Conservation (phyloP, 768 basidiomycete genomes). For the Calocybe gangraenosa region DNA sequence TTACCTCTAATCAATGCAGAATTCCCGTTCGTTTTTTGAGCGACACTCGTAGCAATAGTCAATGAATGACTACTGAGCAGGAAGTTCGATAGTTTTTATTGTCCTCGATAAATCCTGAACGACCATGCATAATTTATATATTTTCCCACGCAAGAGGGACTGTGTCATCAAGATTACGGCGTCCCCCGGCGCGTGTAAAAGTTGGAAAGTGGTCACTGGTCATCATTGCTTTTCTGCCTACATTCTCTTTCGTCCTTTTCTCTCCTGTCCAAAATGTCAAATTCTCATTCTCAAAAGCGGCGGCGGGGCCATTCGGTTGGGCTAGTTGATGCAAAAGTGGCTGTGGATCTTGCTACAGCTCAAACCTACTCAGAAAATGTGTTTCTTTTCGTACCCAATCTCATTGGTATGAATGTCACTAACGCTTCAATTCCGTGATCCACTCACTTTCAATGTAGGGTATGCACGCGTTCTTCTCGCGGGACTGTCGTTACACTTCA, state of each 20-base stretch:
- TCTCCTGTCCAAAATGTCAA: slow-evolving; percentile 24
- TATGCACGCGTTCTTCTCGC: slow-evolving; percentile 91
- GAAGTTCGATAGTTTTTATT: no score
- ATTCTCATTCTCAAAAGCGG: slow-evolving; percentile 33
- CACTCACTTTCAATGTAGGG: slow-evolving; percentile 40
- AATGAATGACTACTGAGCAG: no score
- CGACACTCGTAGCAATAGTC: no score
- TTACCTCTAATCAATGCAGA: no score
- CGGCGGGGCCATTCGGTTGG: slow-evolving; percentile 53
- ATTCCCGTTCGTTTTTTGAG: no score
- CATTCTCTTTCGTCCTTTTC: background rate
- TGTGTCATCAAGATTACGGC: slow-evolving; percentile 17
- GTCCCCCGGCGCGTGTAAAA: slow-evolving; percentile 17
- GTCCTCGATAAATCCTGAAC: no score
- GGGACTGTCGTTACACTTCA: slow-evolving; percentile 82
- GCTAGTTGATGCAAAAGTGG: slow-evolving; percentile 78
- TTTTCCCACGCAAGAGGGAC: no score
- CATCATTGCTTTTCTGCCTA: background rate
- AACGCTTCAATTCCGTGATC: slow-evolving; percentile 3
- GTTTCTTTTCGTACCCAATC: slow-evolving; percentile 94
- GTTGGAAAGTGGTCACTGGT: slow-evolving; percentile 7
- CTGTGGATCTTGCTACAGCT: slow-evolving; percentile 82
- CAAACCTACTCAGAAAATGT: slow-evolving; percentile 92
- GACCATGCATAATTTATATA: no score
- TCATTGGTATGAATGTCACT: slow-evolving; percentile 77